Evolutionary conservation across 805 yeast genomes (phyloP).

Genomic region (Ogataea ganodermae): DNA sequence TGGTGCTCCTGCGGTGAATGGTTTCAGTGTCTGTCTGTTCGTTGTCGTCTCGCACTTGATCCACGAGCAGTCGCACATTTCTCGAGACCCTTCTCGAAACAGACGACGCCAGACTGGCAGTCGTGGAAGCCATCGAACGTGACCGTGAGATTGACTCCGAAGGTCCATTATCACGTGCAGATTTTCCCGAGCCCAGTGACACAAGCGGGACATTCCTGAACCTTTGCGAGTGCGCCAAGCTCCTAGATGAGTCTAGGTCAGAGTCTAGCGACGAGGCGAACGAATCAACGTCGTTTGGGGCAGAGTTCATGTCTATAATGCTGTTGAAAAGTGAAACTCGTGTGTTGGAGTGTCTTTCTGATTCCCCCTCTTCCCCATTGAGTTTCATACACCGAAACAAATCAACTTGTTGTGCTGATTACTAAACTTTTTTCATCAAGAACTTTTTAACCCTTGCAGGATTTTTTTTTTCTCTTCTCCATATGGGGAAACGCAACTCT

Average conservation of each 20-base stretch:
- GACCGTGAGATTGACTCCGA: not conserved
- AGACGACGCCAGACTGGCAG: slow-evolving; percentile 13
- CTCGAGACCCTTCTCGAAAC: slow-evolving; percentile 19
- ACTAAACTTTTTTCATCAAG: too few species aligned
- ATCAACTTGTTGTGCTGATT: too few species aligned
- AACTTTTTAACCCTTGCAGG: not conserved
- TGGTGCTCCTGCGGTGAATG: slow-evolving; percentile 11
- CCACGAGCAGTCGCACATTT: slow-evolving; percentile 18
- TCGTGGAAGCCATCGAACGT: slow-evolving; percentile 6
- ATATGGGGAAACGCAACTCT: not conserved
- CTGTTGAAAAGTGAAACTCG: not conserved
- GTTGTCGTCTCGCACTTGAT: slow-evolving; percentile 29
- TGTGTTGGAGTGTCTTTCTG: too few species aligned
- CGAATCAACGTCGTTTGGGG: not conserved
- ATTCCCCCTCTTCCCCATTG: too few species aligned
- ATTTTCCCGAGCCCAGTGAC: not conserved
- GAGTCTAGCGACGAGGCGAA: slow-evolving; percentile 7
- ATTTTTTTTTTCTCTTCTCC: not conserved
- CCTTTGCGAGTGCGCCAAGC: not conserved
- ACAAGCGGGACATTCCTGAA: not conserved
- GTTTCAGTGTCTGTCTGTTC: slow-evolving; percentile 18
- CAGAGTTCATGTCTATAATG: not conserved
- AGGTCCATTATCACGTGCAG: not conserved
- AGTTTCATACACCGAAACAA: not conserved
- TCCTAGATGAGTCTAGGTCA: slow-evolving; percentile 1